Percentiles rank a stretch among this genome's conserved stretches.
These are phyloP conservation scores for Cercophora samala DNA, from an alignment of 495 filamentous ascomycete species.

Conservation along the genomic window DNA sequence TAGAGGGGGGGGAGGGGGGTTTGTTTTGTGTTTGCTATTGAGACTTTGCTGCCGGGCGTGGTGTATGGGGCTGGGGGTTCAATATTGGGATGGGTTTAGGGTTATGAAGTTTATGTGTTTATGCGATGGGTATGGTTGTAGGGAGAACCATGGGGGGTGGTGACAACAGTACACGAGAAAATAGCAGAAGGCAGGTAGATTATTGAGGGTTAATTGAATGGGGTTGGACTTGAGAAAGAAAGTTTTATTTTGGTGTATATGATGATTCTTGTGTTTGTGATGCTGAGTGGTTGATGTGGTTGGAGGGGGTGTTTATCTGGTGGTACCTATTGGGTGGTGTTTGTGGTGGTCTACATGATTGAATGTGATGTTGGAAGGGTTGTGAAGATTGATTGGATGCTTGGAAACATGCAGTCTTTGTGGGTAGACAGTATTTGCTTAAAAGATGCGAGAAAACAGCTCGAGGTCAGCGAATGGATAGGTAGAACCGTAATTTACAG, in stretches of 20 bases:
- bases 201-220: background rate
- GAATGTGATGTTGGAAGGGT: background rate
- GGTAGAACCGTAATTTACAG: no score
- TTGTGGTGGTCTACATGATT: background rate
- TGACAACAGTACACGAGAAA: background rate
- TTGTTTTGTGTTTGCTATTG: background rate
- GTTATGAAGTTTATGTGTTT: background rate
- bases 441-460: no score
- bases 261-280: background rate
- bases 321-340: background rate
- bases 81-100: background rate
- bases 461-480: no score
- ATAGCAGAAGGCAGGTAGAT: background rate
- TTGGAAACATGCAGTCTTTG: no score
- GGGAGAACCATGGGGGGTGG: background rate
- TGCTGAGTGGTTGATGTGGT: background rate
- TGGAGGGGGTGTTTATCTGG: background rate
- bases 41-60: background rate
- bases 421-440: no score
- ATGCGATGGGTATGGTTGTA: background rate
- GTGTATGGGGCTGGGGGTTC: background rate
- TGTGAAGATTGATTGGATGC: no score
- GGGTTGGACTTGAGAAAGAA: background rate
- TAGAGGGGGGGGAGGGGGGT: no score
- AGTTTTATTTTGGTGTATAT: background rate